Evolutionary conservation across 2,329 filamentous ascomycete genomes (phyloP), one percentile per base, ranked within the genome.

Genomic region (Ilyonectria destructans): DNA sequence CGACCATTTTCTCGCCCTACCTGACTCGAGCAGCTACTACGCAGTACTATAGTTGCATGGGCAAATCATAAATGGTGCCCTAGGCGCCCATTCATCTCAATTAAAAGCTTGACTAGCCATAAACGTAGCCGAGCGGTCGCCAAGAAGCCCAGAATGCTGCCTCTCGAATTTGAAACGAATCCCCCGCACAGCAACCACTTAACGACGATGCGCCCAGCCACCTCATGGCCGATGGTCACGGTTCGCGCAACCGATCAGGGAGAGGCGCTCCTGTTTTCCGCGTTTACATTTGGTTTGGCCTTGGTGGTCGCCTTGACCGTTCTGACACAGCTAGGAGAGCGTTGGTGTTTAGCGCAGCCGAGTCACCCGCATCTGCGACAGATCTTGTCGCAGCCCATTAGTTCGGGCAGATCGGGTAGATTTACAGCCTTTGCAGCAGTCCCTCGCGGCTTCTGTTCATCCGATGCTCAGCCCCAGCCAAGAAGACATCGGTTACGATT

Each of bases 401-500:
- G 26, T 48, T 48, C 58, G 31, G 52, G 33, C 13, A 58, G 58
- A 58, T 67, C 64, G 64, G 58, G 48, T 58, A 48, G 64, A 46
- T 17, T 13, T 37, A 45, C 48, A 31, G 35, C 21, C 58, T 52
- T 58, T n/a, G 40, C 55, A 29, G n/a, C 55, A 48, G 33, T 54
- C 51, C n/a, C 17, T 6, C 10, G 60, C 60, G 59, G 60, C 48
- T 58, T 48, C 13, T 43, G 5, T 58, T 60, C 65, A 56, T 67
- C 65, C 60, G 64, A 51, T 62, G 46, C 58, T 67, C 58, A 62
- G 64, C 58, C 64, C 54, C 59, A 31, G 31, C 58, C 54, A 58
- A 49, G 35, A 40, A 12, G 29, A 48, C 26, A 57, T 37, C 66
- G 68, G 52, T 68, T 65, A 75, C 35, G 67, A 59, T 35, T 71